These are phyloP conservation scores for Magnolia sinica DNA, from an alignment of 164 flowering plant genomes.

Conservation along the genomic window DNA sequence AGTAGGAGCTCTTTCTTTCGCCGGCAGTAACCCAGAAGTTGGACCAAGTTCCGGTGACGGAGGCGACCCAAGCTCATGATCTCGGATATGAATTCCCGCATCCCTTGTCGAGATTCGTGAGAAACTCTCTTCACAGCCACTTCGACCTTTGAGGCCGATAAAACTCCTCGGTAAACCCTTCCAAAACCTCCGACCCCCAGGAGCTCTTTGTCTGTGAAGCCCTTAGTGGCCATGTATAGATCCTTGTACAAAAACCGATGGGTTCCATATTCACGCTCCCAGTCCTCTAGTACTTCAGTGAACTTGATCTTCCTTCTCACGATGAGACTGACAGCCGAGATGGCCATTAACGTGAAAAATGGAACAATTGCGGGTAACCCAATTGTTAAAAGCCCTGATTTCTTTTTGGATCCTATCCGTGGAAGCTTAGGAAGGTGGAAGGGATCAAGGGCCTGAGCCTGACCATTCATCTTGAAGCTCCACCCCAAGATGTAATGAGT, in stretches of 20 bases:
- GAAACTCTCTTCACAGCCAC: conserved; percentile 26
- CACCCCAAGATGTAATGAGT: conserved; percentile 58
- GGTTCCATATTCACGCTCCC: conserved; percentile 16
- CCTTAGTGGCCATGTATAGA: conserved; percentile 17
- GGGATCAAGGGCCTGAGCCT: conserved; percentile 32
- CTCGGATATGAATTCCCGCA: conserved; percentile 23
- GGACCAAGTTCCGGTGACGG: conserved; percentile 48
- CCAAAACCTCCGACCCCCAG: conserved; percentile 27
- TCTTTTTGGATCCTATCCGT: conserved; percentile 13
- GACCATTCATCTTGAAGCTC: conserved; percentile 52
- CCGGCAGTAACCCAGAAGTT: conserved; percentile 35
- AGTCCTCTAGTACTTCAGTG: conserved; percentile 17
- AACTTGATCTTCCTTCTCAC: conserved; percentile 12
- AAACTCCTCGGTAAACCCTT: conserved; percentile 18
- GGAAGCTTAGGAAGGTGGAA: conserved; percentile 46
- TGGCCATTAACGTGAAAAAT: background rate
- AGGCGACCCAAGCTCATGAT: conserved; percentile 41
- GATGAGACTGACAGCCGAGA: background rate
- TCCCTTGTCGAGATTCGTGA: conserved; percentile 26
- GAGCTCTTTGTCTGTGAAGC: conserved; percentile 14
- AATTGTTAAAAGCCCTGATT: conserved; percentile 8
- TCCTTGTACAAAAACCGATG: conserved; percentile 22
- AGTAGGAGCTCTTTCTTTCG: background rate
- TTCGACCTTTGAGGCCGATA: conserved; percentile 9
- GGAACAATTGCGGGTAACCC: conserved; percentile 1